These are phyloP conservation scores for Leccinum fuscescens DNA, from an alignment of 1,284 basidiomycete species.

Conservation along the genomic window DNA sequence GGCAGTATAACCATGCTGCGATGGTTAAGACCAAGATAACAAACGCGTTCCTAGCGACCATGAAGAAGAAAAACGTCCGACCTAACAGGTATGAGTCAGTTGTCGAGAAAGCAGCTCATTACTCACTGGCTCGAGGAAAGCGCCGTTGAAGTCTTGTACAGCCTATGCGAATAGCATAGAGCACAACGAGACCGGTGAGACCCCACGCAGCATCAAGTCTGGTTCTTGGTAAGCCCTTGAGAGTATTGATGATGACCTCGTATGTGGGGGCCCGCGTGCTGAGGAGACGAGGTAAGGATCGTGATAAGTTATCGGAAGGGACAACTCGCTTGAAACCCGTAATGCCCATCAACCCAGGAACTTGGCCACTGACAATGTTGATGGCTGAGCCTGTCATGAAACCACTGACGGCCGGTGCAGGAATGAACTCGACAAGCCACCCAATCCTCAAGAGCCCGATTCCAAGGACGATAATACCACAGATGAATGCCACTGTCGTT, in stretches of 20 bases:
- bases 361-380: conserved; percentile 84
- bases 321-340: conserved; percentile 73
- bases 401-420: conserved; percentile 87
- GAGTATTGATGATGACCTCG: conserved; percentile 86
- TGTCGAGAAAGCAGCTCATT: neutral
- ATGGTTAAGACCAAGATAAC: conserved; percentile 84
- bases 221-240: conserved; percentile 77
- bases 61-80: conserved; percentile 83
- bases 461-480: conserved; percentile 89
- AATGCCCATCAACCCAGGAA: conserved; percentile 85
- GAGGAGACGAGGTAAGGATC: neutral
- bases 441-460: conserved; percentile 90
- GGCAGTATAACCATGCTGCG: conserved; percentile 81
- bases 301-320: neutral
- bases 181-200: conserved; percentile 67
- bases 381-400: conserved; percentile 93
- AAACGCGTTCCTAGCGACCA: conserved; percentile 83
- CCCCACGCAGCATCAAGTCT: conserved; percentile 90
- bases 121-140: conserved; percentile 66
- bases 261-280: conserved; percentile 86
- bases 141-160: conserved; percentile 61
- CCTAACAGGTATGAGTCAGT: conserved; percentile 37
- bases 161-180: conserved; percentile 75
- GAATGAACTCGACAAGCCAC: conserved; percentile 96
- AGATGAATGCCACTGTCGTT: conserved; percentile 82